Evolutionary conservation across 257 asterid species (phyloP).

Genomic region (Forsythia viridissima): DNA sequence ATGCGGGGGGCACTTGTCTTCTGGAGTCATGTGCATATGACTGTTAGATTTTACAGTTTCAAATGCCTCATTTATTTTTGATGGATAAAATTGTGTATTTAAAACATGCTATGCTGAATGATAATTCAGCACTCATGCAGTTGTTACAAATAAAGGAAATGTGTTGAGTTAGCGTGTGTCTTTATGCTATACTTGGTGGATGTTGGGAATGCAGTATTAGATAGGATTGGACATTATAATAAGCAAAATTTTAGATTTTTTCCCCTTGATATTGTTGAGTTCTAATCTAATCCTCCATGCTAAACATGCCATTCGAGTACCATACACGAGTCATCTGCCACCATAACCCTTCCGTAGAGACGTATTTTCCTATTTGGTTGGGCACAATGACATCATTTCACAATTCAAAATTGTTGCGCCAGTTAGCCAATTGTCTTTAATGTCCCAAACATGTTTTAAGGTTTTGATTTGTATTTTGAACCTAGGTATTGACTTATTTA

Average conservation of each 20-base stretch:
- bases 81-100: too few relatives aligned
- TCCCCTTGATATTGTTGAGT: not conserved
- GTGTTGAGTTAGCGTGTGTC: not conserved
- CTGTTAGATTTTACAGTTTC: too few relatives aligned
- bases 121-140: not conserved
- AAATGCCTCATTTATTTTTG: too few relatives aligned
- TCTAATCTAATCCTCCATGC: not conserved
- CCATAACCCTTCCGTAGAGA: not conserved
- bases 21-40: too few relatives aligned
- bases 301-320: not conserved
- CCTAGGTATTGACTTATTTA: not conserved
- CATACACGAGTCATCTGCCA: not conserved
- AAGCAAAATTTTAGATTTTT: too few relatives aligned
- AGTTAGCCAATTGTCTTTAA: not conserved
- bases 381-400: not conserved
- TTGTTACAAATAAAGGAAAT: not conserved
- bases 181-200: not conserved
- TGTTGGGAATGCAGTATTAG: not conserved
- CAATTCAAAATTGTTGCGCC: not conserved
- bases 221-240: not conserved
- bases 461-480: not conserved
- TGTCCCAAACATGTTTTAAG: not conserved
- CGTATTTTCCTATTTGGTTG: not conserved
- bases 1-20: too few relatives aligned
- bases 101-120: not conserved